Base-by-base conservation (phyloP, 805 yeast species). In the Spathaspora hagerdaliae region DNA sequence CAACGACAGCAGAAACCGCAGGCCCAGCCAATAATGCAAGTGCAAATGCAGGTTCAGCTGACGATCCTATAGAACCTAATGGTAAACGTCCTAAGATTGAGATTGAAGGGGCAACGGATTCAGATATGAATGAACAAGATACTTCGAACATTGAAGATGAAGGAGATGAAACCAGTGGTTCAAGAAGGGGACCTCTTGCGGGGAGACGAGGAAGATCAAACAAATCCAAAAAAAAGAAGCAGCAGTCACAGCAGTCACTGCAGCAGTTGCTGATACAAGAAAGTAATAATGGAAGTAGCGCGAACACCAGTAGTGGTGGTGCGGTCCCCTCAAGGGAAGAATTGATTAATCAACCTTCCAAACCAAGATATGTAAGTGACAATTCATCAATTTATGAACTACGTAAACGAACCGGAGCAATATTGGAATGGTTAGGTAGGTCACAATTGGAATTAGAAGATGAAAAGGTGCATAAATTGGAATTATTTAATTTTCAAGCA, bases 321-420 rank as follows among this genome's bases (percentile, higher is more conserved):
- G 11, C 24, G 37, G 7, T 15, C 8, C 19, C 14, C 6, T n/a
- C 41, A 2, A 70, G 69, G 44, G 75, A 76, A 6, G 72, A 79
- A 32, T 76, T 77, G 31, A 75, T 81, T 36, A 81, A 77, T 50
- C 87, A 84, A 60, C 86, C 92, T 2, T 83, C 88, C 39, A 85
- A 81, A 54, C 97, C 98, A 11, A 78, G 96, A 45, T 71, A 82
- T 38, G 97, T 96, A 6, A 84, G 84, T 47, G 82, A 82, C 15
- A 78, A 88, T 44, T 79, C 87, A 3, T 78, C 90, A 3, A 64
- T 91, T 49, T 77, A 79, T 54, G 99, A 92, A 62, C 85, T 92
- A 87, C 78, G 90, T 46, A 82, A 88, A 57, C 77, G 99, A 48
- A 86, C 90, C 1, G 85, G 88, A 2, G 95, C 97, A 1, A 92